These are phyloP conservation scores for Scheffersomyces insectosa DNA, from an alignment of 1,139 yeast species.

Conservation along the genomic window DNA sequence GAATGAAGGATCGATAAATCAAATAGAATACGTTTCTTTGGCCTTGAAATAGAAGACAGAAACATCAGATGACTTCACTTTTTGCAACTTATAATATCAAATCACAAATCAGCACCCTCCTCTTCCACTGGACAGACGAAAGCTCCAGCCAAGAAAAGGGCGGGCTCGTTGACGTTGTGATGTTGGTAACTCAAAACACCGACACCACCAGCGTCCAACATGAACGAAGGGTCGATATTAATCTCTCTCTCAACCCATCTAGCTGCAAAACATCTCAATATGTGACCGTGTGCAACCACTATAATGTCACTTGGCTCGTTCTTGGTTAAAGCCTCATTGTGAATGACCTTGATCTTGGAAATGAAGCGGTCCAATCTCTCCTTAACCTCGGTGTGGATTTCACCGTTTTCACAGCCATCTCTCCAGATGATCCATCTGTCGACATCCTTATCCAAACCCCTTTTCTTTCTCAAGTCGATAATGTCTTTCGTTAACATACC, in stretches of 20 bases:
- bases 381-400: slow-evolving; percentile 62
- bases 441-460: slow-evolving; percentile 54
- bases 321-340: slow-evolving; percentile 55
- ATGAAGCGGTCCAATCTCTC: slow-evolving; percentile 71
- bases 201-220: slow-evolving; percentile 93
- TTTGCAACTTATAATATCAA: neutral
- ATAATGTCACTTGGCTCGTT: slow-evolving; percentile 67
- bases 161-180: slow-evolving; percentile 81
- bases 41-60: too few species aligned
- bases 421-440: slow-evolving; percentile 82
- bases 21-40: too few species aligned
- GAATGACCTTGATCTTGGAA: slow-evolving; percentile 60
- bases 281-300: slow-evolving; percentile 92
- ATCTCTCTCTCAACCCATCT: slow-evolving; percentile 74
- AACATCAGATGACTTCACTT: too few species aligned
- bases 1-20: too few species aligned
- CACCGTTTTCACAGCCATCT: slow-evolving; percentile 94
- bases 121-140: slow-evolving; percentile 68
- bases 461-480: slow-evolving; percentile 52
- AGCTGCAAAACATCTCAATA: slow-evolving; percentile 83
- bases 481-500: slow-evolving; percentile 75
- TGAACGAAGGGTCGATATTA: slow-evolving; percentile 68
- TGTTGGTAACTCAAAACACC: slow-evolving; percentile 92
- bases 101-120: slow-evolving; percentile 18
- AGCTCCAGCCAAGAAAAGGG: slow-evolving; percentile 77